A percentile compares a stretch with the other conserved stretches of the same genome.
Evolutionary conservation across 129 eudicot species (phyloP).

Genomic region (Arctium minus): DNA sequence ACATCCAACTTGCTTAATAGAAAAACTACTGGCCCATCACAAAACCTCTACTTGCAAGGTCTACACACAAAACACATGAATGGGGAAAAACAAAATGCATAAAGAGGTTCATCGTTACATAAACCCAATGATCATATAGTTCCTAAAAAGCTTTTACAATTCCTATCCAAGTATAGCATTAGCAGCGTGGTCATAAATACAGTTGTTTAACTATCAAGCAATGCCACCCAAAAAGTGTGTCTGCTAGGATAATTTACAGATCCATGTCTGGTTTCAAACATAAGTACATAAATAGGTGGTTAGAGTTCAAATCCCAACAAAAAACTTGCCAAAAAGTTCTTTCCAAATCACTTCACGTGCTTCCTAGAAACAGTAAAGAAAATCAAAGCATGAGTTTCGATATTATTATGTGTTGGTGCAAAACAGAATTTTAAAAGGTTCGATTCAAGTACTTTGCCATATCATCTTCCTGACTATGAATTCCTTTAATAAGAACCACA

Average conservation of each 20-base stretch:
- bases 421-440: no score
- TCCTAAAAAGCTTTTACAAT: conserved; percentile 1
- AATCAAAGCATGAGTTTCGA: no score
- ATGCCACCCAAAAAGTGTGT: neutral
- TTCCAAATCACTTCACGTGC: no score
- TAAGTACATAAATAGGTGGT: neutral
- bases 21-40: conserved; percentile 1
- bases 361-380: no score
- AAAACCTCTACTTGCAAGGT: conserved; percentile 26
- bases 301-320: no score
- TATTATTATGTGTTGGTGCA: no score
- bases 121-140: neutral
- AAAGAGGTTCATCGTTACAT: neutral
- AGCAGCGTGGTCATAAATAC: neutral
- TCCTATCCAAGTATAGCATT: conserved; percentile 17
- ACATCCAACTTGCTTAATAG: neutral
- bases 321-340: no score
- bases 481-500: no score
- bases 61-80: neutral
- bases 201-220: conserved; percentile 23
- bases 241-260: conserved; percentile 6
- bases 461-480: no score
- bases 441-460: no score
- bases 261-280: conserved; percentile 15
- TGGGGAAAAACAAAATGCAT: neutral